A percentile compares a stretch with the other conserved stretches of the same genome.
These are phyloP conservation scores for Penicillium sp. DNA, from an alignment of 2,329 filamentous ascomycete genomes.

Conservation along the genomic window DNA sequence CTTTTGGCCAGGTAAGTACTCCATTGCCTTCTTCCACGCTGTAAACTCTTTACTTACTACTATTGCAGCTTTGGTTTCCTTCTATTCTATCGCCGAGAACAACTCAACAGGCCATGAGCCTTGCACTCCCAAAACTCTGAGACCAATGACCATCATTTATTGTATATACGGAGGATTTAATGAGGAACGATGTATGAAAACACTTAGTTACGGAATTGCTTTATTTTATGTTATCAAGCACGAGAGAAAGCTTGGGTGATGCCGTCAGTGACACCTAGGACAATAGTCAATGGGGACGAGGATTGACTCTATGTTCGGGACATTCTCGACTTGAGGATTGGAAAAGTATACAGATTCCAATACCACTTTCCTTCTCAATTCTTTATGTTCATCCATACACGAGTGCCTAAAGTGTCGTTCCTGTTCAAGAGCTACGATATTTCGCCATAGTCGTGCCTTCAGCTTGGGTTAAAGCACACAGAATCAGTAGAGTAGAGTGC, in stretches of 20 bases:
- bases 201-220: background rate
- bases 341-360: too few relatives aligned
- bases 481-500: too few relatives aligned
- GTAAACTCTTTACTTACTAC: background rate
- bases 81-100: background rate
- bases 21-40: background rate
- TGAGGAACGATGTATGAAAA: background rate
- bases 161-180: background rate
- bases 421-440: too few relatives aligned
- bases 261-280: background rate
- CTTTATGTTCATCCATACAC: too few relatives aligned
- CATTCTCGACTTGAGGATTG: background rate
- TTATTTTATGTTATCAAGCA: background rate
- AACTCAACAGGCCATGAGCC: background rate
- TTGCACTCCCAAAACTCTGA: background rate
- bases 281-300: too few relatives aligned
- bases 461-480: too few relatives aligned
- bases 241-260: background rate
- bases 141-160: background rate
- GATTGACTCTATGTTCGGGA: background rate
- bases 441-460: too few relatives aligned
- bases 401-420: too few relatives aligned
- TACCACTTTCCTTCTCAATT: too few relatives aligned
- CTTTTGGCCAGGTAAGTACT: background rate
- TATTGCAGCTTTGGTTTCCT: background rate